phyloP scores from a whole-genome alignment of 2,329 filamentous ascomycete genomes.

The Chaetothyriales sp. region DNA sequence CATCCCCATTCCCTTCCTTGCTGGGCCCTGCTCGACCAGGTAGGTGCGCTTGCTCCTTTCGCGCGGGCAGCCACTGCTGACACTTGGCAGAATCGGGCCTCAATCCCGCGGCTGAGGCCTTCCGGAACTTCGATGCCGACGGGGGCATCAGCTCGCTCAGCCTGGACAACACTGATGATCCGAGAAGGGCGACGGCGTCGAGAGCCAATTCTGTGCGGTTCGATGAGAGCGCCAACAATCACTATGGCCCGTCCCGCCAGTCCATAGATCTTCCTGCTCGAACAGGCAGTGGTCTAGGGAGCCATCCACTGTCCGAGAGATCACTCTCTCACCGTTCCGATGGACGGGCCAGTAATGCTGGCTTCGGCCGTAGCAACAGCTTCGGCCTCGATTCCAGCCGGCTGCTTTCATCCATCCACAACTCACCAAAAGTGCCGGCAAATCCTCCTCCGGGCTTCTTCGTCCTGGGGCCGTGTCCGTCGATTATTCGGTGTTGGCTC shows the following conservation, averaged over 20 bases:
- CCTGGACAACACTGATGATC: slow-evolving; percentile 72
- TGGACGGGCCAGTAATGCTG: slow-evolving; percentile 84
- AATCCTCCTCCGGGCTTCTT: slow-evolving; percentile 68
- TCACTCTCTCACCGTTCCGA: slow-evolving; percentile 92
- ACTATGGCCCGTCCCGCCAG: slow-evolving; percentile 74
- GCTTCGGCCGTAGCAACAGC: slow-evolving; percentile 73
- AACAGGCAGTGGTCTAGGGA: slow-evolving; percentile 65
- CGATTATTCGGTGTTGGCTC: slow-evolving; percentile 92
- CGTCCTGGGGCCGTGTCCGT: slow-evolving; percentile 75
- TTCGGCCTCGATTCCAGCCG: slow-evolving; percentile 67
- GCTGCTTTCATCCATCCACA: slow-evolving; percentile 48
- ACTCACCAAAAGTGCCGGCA: slow-evolving; percentile 53
- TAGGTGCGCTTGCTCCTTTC: slow-evolving; percentile 47
- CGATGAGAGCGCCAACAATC: slow-evolving; percentile 87
- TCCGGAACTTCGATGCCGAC: slow-evolving; percentile 75
- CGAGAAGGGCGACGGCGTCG: slow-evolving; percentile 66
- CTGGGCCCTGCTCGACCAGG: slow-evolving; percentile 76
- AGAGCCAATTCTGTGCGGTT: slow-evolving; percentile 95
- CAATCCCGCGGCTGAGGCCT: slow-evolving; percentile 67
- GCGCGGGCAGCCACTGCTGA: slow-evolving; percentile 1
- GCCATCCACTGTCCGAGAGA: slow-evolving; percentile 72
- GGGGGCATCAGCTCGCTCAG: slow-evolving; percentile 67
- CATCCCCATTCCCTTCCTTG: slow-evolving; percentile 77
- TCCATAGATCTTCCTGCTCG: slow-evolving; percentile 71
- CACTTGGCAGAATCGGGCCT: slow-evolving; percentile 54